Evolutionary conservation across 169 alveolate genomes (phyloP).

Genomic region (Eimeria nieschulzi): DNA sequence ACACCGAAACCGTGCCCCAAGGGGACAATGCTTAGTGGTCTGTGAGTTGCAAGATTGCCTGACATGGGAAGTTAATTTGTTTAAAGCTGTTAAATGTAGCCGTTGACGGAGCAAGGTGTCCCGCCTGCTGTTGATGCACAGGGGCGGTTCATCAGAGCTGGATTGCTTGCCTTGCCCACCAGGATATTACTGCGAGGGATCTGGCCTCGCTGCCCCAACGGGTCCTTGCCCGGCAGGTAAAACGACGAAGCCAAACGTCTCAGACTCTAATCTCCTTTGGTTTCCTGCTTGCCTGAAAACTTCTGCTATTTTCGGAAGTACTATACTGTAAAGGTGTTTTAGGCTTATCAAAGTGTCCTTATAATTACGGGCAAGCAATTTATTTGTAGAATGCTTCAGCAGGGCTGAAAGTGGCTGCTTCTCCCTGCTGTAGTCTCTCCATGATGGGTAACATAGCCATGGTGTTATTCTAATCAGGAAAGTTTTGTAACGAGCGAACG

Average conservation of each 20-base stretch:
- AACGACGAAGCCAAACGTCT: too few species aligned
- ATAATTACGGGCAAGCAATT: too few species aligned
- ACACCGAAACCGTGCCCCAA: background rate
- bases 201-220: constrained; percentile 25
- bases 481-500: constrained; percentile 39
- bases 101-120: background rate
- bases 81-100: too few species aligned
- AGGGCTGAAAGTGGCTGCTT: too few species aligned
- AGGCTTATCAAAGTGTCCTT: too few species aligned
- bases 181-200: constrained; percentile 43
- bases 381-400: too few species aligned
- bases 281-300: too few species aligned
- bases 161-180: constrained; percentile 57
- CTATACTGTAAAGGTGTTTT: too few species aligned
- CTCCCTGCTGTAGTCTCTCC: too few species aligned
- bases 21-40: constrained; percentile 36
- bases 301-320: too few species aligned
- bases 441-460: too few species aligned
- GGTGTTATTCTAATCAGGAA: background rate
- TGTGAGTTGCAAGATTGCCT: background rate
- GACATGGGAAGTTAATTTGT: background rate
- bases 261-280: too few species aligned
- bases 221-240: constrained; percentile 30
- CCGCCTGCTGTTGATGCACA: constrained; percentile 2
- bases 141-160: constrained; percentile 17